These are phyloP conservation scores for Tuber microsphaerosporum DNA, from an alignment of 495 filamentous ascomycete species.

Conservation along the genomic window DNA sequence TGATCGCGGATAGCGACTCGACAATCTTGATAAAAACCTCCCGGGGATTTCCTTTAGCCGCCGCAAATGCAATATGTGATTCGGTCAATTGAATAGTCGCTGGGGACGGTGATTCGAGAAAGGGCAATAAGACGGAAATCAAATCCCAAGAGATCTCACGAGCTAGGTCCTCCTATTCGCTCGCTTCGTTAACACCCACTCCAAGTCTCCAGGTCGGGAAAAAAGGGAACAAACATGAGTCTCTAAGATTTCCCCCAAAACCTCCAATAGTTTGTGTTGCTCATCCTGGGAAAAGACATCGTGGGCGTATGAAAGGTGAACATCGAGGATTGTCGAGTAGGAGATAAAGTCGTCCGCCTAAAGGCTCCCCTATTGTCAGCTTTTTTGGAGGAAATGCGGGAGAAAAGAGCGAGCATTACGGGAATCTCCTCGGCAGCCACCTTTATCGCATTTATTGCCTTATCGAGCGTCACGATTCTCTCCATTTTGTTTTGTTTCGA, in stretches of 20 bases:
- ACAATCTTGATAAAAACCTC: conserved; percentile 88
- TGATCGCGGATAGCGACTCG: conserved; percentile 57
- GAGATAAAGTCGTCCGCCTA: conserved; percentile 41
- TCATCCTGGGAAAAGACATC: conserved; percentile 38
- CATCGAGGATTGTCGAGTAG: conserved; percentile 42
- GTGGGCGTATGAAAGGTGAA: conserved; percentile 38
- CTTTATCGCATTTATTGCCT: conserved; percentile 41
- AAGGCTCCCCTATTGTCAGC: conserved; percentile 6
- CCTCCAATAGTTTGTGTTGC: conserved; percentile 33
- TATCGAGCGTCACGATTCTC: conserved; percentile 39
- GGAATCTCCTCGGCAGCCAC: conserved; percentile 40
- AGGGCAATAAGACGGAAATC: conserved; percentile 72
- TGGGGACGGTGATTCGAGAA: conserved; percentile 56
- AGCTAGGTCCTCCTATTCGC: conserved; percentile 53
- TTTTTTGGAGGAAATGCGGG: neutral
- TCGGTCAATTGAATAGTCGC: conserved; percentile 46
- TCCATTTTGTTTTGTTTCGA: conserved; percentile 18
- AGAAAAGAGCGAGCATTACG: conserved; percentile 16
- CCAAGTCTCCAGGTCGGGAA: neutral
- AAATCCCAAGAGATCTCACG: conserved; percentile 95
- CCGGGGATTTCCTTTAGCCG: conserved; percentile 78
- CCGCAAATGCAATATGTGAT: conserved; percentile 45
- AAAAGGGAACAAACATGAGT: conserved; percentile 26
- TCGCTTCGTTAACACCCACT: conserved; percentile 9
- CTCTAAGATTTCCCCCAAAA: conserved; percentile 29